phyloP scores from a whole-genome alignment of 2,329 filamentous ascomycete species.

The Botrytis elliptica region DNA sequence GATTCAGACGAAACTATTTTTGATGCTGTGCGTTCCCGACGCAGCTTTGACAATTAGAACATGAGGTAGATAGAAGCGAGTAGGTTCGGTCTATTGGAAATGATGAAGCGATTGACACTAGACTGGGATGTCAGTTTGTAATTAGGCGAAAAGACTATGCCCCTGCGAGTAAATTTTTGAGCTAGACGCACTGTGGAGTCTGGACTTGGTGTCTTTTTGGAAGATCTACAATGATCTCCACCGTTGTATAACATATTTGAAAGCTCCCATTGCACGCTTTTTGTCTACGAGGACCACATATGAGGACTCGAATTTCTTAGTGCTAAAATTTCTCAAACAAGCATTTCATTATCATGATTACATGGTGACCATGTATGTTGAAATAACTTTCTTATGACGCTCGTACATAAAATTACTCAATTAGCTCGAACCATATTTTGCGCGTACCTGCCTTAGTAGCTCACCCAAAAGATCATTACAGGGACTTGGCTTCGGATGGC shows the following conservation, averaged over 20 bases:
- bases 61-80: background rate
- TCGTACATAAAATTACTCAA: background rate
- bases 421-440: background rate
- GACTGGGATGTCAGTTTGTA: background rate
- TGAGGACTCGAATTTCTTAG: background rate
- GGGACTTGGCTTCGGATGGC: background rate
- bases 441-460: constrained; percentile 6
- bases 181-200: background rate
- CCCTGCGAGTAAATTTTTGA: background rate
- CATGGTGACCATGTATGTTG: background rate
- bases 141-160: background rate
- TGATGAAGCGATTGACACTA: background rate
- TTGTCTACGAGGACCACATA: background rate
- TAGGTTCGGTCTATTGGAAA: background rate
- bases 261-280: background rate
- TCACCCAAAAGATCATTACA: background rate
- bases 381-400: background rate
- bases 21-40: constrained; percentile 10
- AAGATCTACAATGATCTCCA: constrained; percentile 1
- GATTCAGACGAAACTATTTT: background rate
- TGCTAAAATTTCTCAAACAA: background rate
- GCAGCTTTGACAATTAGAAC: constrained; percentile 5
- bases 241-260: background rate
- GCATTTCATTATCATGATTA: background rate
- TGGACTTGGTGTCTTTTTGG: background rate